These are phyloP conservation scores for Calendula officinalis DNA, from an alignment of 129 eudicot genomes.

Conservation along the genomic window DNA sequence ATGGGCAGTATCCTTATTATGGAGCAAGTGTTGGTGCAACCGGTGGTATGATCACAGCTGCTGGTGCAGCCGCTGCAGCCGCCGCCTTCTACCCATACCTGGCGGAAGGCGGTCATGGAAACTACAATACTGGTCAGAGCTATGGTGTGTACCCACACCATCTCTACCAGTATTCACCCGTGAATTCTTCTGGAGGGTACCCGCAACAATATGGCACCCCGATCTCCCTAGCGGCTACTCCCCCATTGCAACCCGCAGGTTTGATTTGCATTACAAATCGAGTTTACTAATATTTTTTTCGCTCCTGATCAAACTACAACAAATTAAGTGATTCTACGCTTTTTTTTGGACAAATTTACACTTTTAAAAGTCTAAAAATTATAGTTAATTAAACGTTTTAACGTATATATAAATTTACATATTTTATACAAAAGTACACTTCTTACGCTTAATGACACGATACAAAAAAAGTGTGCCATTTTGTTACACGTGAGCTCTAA, in stretches of 20 bases:
- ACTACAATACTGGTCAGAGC: slow-evolving; percentile 55
- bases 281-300: background rate
- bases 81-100: slow-evolving; percentile 83
- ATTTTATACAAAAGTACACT: too few species aligned
- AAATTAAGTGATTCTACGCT: background rate
- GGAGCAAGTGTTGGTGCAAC: slow-evolving; percentile 53
- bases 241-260: slow-evolving; percentile 89
- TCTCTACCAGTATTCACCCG: slow-evolving; percentile 53
- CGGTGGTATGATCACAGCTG: slow-evolving; percentile 59
- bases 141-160: slow-evolving; percentile 77
- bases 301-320: background rate
- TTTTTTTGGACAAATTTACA: background rate
- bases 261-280: slow-evolving; percentile 11
- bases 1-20: slow-evolving; percentile 68
- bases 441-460: too few species aligned
- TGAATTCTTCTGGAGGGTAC: slow-evolving; percentile 57
- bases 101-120: slow-evolving; percentile 53
- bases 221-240: slow-evolving; percentile 68
- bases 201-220: slow-evolving; percentile 76
- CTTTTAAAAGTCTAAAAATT: background rate
- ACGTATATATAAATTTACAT: too few species aligned
- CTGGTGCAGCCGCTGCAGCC: slow-evolving; percentile 58
- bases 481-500: too few species aligned
- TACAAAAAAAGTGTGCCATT: background rate
- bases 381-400: too few species aligned